phyloP scores from a whole-genome alignment of 176 grass and related monocot species.

The Rhipidocladum racemiflorum region DNA sequence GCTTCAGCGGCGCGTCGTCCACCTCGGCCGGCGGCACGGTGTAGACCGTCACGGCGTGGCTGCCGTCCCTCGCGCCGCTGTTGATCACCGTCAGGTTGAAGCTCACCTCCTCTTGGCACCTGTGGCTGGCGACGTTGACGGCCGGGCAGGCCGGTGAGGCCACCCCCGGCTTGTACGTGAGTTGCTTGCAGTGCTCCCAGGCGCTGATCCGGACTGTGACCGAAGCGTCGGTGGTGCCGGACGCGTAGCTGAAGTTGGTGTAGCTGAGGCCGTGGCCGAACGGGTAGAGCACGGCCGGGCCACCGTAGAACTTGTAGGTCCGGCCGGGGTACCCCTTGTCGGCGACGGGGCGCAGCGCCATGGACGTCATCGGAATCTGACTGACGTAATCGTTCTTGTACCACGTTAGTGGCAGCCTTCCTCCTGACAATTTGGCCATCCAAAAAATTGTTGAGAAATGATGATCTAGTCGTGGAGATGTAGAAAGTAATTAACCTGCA shows the following conservation, averaged over 20 bases:
- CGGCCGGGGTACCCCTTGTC: slow-evolving; percentile 31
- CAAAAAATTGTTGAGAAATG: neutral
- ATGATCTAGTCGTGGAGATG: neutral
- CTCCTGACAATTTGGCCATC: neutral
- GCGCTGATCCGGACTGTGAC: neutral
- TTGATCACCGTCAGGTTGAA: slow-evolving; percentile 29
- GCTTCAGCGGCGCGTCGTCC: slow-evolving; percentile 34
- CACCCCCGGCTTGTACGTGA: slow-evolving; percentile 26
- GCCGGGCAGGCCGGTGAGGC: slow-evolving; percentile 20
- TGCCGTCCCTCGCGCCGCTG: slow-evolving; percentile 14
- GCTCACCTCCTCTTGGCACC: slow-evolving; percentile 6
- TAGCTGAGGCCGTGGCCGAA: slow-evolving; percentile 45
- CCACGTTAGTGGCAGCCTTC: slow-evolving; percentile 37
- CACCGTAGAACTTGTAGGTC: slow-evolving; percentile 49
- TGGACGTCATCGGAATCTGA: slow-evolving; percentile 46
- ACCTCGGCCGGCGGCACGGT: slow-evolving; percentile 33
- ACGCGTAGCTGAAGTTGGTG: slow-evolving; percentile 28
- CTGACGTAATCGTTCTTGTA: slow-evolving; percentile 28
- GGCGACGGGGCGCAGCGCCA: slow-evolving; percentile 30
- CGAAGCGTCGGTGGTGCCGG: neutral
- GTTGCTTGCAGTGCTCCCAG: slow-evolving; percentile 7
- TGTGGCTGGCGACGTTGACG: neutral
- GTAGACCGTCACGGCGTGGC: slow-evolving; percentile 35
- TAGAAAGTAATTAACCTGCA: neutral
- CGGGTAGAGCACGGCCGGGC: slow-evolving; percentile 32